Percentiles rank a stretch among this genome's conserved stretches.
These are phyloP conservation scores for Xylariales sp. DNA, from an alignment of 2,329 filamentous ascomycete species.

Conservation along the genomic window DNA sequence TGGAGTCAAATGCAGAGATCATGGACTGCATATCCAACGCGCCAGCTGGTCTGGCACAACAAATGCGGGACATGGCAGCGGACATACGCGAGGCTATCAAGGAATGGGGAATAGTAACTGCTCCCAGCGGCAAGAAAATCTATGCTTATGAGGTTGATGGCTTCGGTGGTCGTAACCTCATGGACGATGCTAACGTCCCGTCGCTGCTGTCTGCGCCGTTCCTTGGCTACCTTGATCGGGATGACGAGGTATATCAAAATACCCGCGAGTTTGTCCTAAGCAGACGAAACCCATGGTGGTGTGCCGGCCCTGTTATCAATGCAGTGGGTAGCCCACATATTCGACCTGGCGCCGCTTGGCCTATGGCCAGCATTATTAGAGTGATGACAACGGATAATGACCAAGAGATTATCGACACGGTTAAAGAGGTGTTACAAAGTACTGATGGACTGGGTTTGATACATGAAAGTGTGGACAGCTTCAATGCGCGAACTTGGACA, in stretches of 20 bases:
- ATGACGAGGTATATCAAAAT: slow-evolving; percentile 63
- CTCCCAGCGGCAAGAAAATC: slow-evolving; percentile 53
- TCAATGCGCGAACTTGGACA: slow-evolving; percentile 30
- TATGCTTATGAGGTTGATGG: slow-evolving; percentile 67
- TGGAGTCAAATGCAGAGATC: slow-evolving; percentile 36
- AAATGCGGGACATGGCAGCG: slow-evolving; percentile 49
- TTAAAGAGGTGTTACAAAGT: slow-evolving; percentile 24
- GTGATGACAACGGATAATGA: slow-evolving; percentile 58
- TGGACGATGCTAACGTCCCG: slow-evolving; percentile 61
- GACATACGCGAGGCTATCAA: slow-evolving; percentile 62
- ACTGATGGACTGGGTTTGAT: slow-evolving; percentile 31
- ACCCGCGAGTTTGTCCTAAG: slow-evolving; percentile 72
- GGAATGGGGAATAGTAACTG: slow-evolving; percentile 50
- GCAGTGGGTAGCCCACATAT: slow-evolving; percentile 49
- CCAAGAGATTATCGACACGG: slow-evolving; percentile 27
- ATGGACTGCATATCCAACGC: slow-evolving; percentile 28
- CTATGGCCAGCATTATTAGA: slow-evolving; percentile 78
- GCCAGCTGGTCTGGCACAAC: slow-evolving; percentile 24
- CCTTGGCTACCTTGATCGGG: slow-evolving; percentile 40
- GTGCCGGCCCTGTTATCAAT: slow-evolving; percentile 47
- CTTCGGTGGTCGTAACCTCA: slow-evolving; percentile 53
- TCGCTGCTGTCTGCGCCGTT: slow-evolving; percentile 52
- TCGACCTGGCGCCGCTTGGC: slow-evolving; percentile 72
- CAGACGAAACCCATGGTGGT: slow-evolving; percentile 69
- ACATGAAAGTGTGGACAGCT: slow-evolving; percentile 36